Evolutionary conservation across 768 basidiomycete genomes (phyloP).

Genomic region (Sarcomyxa edulis): DNA sequence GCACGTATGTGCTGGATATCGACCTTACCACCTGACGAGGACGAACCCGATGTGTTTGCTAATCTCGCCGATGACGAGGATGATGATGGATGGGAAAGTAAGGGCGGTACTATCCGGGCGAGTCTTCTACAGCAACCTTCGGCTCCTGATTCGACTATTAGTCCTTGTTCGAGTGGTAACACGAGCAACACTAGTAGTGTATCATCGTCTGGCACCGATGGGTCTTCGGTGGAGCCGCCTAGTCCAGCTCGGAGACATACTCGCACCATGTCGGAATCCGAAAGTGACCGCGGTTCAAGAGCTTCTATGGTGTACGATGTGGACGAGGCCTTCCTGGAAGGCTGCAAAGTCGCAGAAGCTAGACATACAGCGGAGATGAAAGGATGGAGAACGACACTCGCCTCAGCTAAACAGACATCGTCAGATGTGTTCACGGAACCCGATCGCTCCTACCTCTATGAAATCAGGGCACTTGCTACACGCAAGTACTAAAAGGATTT

Average conservation of each 20-base stretch:
- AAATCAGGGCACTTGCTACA: slow-evolving; percentile 84
- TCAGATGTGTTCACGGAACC: slow-evolving; percentile 34
- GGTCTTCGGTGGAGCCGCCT: slow-evolving; percentile 33
- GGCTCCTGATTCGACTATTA: slow-evolving; percentile 24
- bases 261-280: slow-evolving; percentile 68
- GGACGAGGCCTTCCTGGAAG: slow-evolving; percentile 66
- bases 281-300: slow-evolving; percentile 75
- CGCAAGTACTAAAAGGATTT: slow-evolving; percentile 57
- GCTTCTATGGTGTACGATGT: slow-evolving; percentile 77
- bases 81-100: slow-evolving; percentile 66
- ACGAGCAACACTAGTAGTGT: slow-evolving; percentile 22
- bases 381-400: slow-evolving; percentile 56
- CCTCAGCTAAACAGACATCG: slow-evolving; percentile 17
- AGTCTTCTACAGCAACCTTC: slow-evolving; percentile 25
- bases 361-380: slow-evolving; percentile 82
- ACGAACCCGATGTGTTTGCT: slow-evolving; percentile 94
- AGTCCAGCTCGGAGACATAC: slow-evolving; percentile 62
- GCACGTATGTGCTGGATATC: slow-evolving; percentile 94
- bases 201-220: slow-evolving; percentile 17
- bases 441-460: slow-evolving; percentile 66
- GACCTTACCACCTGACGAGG: slow-evolving; percentile 77
- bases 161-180: slow-evolving; percentile 21
- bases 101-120: slow-evolving; percentile 78
- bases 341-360: slow-evolving; percentile 73
- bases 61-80: slow-evolving; percentile 90